Percentiles rank a stretch among this genome's conserved stretches.
These are phyloP conservation scores for Zygnema cylindricum DNA, from an alignment of 139 green algal species.

Conservation along the genomic window DNA sequence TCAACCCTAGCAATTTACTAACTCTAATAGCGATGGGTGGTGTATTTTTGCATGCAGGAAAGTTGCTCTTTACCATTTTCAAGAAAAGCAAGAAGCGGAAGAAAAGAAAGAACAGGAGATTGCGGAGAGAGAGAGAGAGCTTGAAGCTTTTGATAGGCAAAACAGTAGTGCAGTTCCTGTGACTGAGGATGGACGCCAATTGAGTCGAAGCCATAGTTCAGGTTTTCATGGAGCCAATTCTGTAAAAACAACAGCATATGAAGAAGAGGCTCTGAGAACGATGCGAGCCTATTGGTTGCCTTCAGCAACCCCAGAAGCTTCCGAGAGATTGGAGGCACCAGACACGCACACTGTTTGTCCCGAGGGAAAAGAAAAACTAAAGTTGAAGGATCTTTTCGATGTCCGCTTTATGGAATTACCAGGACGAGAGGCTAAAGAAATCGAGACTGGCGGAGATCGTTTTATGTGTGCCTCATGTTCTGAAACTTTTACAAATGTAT, in stretches of 20 bases:
- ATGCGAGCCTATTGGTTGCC: constrained; percentile 66
- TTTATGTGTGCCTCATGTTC: constrained; percentile 56
- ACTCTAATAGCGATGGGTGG: no score
- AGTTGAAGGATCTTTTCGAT: constrained; percentile 61
- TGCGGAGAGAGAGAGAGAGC: constrained; percentile 31
- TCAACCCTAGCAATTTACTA: no score
- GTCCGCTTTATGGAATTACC: constrained; percentile 47
- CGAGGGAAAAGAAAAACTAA: constrained; percentile 60
- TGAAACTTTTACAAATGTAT: constrained; percentile 48
- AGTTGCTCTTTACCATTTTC: constrained; percentile 31
- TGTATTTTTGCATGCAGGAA: constrained; percentile 56
- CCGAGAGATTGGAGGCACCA: constrained; percentile 41
- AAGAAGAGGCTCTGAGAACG: constrained; percentile 58
- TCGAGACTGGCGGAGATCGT: not conserved
- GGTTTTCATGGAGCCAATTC: constrained; percentile 57
- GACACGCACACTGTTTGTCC: constrained; percentile 53
- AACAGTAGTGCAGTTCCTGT: constrained; percentile 55
- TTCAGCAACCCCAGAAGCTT: constrained; percentile 57
- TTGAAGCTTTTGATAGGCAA: constrained; percentile 56
- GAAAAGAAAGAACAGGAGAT: not conserved
- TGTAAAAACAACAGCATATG: constrained; percentile 60
- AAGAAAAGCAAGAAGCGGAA: constrained; percentile 42
- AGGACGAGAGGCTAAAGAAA: not conserved
- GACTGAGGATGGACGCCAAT: not conserved
- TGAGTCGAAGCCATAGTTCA: not conserved